Conservation (phyloP, 768 basidiomycete species). For the Cystobasidium ongulense region DNA sequence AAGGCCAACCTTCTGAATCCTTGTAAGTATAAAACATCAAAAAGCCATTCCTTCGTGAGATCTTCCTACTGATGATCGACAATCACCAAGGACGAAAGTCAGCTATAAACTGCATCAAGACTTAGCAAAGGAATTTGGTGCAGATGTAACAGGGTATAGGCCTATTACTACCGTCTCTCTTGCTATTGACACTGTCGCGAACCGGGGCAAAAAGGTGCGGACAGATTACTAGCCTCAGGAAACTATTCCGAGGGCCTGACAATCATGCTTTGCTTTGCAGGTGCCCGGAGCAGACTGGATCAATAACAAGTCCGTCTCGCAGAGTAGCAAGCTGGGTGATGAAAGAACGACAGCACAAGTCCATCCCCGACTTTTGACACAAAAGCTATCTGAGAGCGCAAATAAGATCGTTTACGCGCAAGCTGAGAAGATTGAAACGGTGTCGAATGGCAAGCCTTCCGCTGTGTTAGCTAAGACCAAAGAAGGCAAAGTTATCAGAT, state of each 20-base stretch:
- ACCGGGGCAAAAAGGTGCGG: background rate
- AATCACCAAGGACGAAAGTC: slow-evolving; percentile 53
- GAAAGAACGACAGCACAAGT: slow-evolving; percentile 59
- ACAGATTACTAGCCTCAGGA: background rate
- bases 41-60: background rate
- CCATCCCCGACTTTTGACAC: slow-evolving; percentile 18
- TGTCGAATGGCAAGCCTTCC: background rate
- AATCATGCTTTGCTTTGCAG: background rate
- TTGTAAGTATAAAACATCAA: background rate
- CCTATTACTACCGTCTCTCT: slow-evolving; percentile 55
- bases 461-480: background rate
- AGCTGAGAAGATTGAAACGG: slow-evolving; percentile 15
- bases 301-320: background rate
- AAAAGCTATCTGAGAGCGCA: slow-evolving; percentile 1
- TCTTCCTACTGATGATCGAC: background rate
- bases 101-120: slow-evolving; percentile 68
- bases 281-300: slow-evolving; percentile 25
- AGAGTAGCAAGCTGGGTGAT: slow-evolving; percentile 25
- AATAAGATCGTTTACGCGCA: background rate
- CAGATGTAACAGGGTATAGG: slow-evolving; percentile 73
- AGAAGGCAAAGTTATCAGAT: background rate
- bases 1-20: slow-evolving; percentile 21
- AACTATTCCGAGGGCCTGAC: background rate
- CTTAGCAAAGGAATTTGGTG: slow-evolving; percentile 62
- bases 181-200: slow-evolving; percentile 29